Evolutionary conservation across 2,329 filamentous ascomycete genomes (phyloP), one percentile per base, ranked within the genome.

Genomic region (Aspergillus pseudoviridinutans): DNA sequence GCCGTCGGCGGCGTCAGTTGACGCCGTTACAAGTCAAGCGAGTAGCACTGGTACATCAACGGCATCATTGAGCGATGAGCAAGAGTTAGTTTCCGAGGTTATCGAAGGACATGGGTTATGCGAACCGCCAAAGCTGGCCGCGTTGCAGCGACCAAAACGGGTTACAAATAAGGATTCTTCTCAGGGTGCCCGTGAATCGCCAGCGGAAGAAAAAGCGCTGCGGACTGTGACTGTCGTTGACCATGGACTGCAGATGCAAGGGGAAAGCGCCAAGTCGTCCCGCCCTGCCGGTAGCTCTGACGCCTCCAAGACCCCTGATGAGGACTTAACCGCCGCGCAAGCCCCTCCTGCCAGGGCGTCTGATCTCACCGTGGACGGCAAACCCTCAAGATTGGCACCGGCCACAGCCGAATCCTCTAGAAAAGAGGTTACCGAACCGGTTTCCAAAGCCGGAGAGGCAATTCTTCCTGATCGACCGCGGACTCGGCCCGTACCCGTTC

Each of bases 41-140:
- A 62, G 59, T 59, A 64, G 60, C 56, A 61, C 60, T 35, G 59
- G 61, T 4, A 51, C 61, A 32, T 65, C 66, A 24, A 53, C 63
- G 20, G 61, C 65, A 41, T 66, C 66, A 32, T 38, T 66, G 20
- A 61, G 55, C 24, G 67, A 68, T 59, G 53, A 51, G 44, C 50
- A 60, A 14, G 55, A 64, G 54, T 55, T 64, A 4, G 60, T 66
- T 9, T 27, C 60, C 8, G 69, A 74, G 55, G 53, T 69, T 3
- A 68, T 74, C 42, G 71, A 74, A 58, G 72, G 68, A 9, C 68
- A 64, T 49, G 71, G 70, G 24, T 66, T 64, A 55, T 61, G 61
- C 38, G 71, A 72, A 51, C 68, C 68, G 55, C 68, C 69, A 6
- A 69, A 58, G 53, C 51, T 66, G 54, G 61, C 63, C 51, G 60